Evolutionary conservation across 106 monocot genomes (phyloP).

Genomic region (Allium cepa): DNA sequence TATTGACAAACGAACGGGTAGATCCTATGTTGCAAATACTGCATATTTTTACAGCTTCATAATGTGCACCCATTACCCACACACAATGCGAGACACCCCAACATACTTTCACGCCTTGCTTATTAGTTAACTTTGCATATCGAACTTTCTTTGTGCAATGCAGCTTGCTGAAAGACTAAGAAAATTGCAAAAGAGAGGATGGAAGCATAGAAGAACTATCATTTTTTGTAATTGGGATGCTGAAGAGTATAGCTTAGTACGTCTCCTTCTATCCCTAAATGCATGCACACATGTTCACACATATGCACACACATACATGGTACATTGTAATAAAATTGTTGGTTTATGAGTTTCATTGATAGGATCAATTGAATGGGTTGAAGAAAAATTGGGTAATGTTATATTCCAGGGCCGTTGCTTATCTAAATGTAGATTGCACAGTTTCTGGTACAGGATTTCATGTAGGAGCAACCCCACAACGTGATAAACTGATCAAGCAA

Average conservation of each 20-base stretch:
- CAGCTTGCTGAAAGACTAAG: constrained; percentile 53
- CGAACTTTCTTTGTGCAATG: not conserved
- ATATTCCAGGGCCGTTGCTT: constrained; percentile 49
- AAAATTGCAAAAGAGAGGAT: constrained; percentile 61
- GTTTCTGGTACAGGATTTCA: constrained; percentile 53
- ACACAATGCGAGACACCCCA: too few species aligned
- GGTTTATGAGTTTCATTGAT: constrained; percentile 23
- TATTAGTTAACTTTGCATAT: not conserved
- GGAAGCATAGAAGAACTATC: constrained; percentile 65
- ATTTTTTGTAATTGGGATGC: constrained; percentile 80
- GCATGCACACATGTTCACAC: too few species aligned
- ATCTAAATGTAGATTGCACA: constrained; percentile 53
- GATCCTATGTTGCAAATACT: too few species aligned
- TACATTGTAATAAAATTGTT: too few species aligned
- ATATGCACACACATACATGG: not conserved
- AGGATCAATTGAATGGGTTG: constrained; percentile 76
- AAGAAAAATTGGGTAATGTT: constrained; percentile 57
- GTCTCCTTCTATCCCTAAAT: constrained; percentile 9
- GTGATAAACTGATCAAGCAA: constrained; percentile 49
- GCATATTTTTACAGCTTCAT: too few species aligned
- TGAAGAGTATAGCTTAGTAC: constrained; percentile 73
- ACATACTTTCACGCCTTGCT: too few species aligned
- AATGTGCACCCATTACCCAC: too few species aligned
- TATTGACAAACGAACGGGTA: too few species aligned
- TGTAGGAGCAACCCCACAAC: constrained; percentile 53